Evolutionary conservation across 1,284 basidiomycete genomes (phyloP).

Genomic region (Sanghuangporus sanghuang): DNA sequence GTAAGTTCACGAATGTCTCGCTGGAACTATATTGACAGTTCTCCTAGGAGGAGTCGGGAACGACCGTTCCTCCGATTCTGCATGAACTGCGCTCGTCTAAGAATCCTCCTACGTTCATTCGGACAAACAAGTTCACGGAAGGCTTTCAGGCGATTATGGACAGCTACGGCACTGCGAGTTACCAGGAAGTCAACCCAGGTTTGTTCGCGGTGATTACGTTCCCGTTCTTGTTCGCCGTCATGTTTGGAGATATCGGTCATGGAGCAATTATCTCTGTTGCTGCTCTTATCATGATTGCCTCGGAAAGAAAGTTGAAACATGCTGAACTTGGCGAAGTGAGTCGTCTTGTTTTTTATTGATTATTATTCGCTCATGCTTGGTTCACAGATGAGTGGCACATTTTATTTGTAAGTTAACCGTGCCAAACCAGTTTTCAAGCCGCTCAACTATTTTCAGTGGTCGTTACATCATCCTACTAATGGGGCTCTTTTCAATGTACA

Average conservation of each 20-base stretch:
- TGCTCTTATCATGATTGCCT: constrained; percentile 81
- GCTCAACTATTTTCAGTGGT: constrained; percentile 49
- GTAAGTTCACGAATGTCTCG: constrained; percentile 36
- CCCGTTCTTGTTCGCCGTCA: constrained; percentile 98
- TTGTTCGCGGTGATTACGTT: constrained; percentile 92
- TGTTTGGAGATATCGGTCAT: constrained; percentile 99
- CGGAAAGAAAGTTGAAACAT: constrained; percentile 79
- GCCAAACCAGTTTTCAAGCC: not conserved
- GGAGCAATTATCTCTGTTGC: constrained; percentile 79
- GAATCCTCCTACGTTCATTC: constrained; percentile 93
- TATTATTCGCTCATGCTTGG: constrained; percentile 16
- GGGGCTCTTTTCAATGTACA: constrained; percentile 94
- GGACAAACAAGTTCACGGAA: constrained; percentile 95
- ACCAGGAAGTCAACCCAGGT: constrained; percentile 98
- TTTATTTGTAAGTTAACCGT: constrained; percentile 76
- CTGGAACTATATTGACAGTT: not conserved
- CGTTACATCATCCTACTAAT: constrained; percentile 98
- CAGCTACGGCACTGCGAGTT: constrained; percentile 91
- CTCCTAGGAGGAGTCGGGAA: constrained; percentile 84
- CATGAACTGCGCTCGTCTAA: constrained; percentile 88
- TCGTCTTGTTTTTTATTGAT: constrained; percentile 13
- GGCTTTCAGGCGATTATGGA: constrained; percentile 99
- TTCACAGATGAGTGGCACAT: constrained; percentile 75
- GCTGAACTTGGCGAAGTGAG: constrained; percentile 74
- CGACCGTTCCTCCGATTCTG: constrained; percentile 87